Conservation (phyloP, 257 asterid species). For the Leptodermis oblonga region DNA sequence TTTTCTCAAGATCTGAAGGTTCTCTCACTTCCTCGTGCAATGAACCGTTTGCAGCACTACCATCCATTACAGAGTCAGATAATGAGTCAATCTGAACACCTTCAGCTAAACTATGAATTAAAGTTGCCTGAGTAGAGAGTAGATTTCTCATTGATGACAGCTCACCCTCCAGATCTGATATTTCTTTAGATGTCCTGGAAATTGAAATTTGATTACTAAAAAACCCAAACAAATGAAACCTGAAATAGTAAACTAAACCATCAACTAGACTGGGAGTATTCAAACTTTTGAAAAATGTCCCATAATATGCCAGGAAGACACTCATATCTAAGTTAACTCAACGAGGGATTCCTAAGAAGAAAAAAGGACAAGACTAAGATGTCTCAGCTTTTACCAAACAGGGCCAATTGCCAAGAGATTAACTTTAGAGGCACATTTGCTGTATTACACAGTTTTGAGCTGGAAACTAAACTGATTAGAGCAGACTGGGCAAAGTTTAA, state of each 20-base stretch:
- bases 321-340: background rate
- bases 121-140: slow-evolving; percentile 92
- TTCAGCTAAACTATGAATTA: slow-evolving; percentile 88
- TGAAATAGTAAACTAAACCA: background rate
- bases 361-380: background rate
- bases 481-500: background rate
- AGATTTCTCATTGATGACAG: slow-evolving; percentile 95
- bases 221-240: slow-evolving; percentile 4
- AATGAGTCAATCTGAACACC: slow-evolving; percentile 76
- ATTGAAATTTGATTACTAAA: slow-evolving; percentile 8
- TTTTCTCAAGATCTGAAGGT: slow-evolving; percentile 71
- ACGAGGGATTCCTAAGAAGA: background rate
- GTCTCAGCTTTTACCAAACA: background rate
- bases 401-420: background rate
- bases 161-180: slow-evolving; percentile 98
- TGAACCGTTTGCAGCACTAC: slow-evolving; percentile 38
- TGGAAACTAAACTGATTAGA: background rate
- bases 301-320: background rate
- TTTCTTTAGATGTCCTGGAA: slow-evolving; percentile 95
- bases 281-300: background rate
- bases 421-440: slow-evolving; percentile 1
- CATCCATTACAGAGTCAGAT: slow-evolving; percentile 46
- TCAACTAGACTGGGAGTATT: background rate
- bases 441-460: background rate
- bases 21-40: slow-evolving; percentile 51